Evolutionary conservation across 495 filamentous ascomycete species (phyloP).

Genomic region (Clavariopsis aquatica): DNA sequence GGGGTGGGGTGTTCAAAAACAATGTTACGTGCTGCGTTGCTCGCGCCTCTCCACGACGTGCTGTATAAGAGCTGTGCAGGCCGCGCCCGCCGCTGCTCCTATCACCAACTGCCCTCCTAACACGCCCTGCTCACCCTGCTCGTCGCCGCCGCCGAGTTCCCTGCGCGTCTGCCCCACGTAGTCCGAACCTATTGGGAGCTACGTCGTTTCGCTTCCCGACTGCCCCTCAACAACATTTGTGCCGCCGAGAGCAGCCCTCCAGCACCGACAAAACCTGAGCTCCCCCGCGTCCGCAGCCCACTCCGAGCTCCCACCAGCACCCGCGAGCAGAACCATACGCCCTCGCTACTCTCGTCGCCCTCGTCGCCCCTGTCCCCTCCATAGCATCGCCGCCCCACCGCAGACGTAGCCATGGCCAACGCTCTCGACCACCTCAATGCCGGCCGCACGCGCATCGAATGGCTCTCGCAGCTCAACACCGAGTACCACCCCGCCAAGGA

Average conservation of each 20-base stretch:
- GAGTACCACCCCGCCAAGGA: slow-evolving; percentile 77
- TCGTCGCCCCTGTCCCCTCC: neutral
- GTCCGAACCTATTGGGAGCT: slow-evolving; percentile 7
- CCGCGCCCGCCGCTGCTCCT: neutral
- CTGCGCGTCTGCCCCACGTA: slow-evolving; percentile 26
- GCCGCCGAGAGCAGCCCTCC: slow-evolving; percentile 4
- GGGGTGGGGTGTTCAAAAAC: slow-evolving; percentile 3
- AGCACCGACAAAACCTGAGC: neutral
- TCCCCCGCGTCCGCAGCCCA: slow-evolving; percentile 10
- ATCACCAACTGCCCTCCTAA: neutral
- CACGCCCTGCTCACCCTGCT: slow-evolving; percentile 3
- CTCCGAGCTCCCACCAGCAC: neutral
- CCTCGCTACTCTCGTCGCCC: neutral
- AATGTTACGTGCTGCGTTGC: neutral
- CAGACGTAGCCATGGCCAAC: slow-evolving; percentile 59
- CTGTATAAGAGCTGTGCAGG: neutral
- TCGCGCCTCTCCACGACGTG: neutral
- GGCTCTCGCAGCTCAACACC: slow-evolving; percentile 81
- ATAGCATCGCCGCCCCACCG: neutral
- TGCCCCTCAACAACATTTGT: slow-evolving; percentile 16
- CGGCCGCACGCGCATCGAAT: slow-evolving; percentile 84
- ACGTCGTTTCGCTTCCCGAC: slow-evolving; percentile 23
- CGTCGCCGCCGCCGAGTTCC: neutral
- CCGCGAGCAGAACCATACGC: neutral
- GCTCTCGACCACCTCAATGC: slow-evolving; percentile 76